Conservation (phyloP, 2,329 filamentous ascomycete genomes). For the Cladophialophora psammophila region DNA sequence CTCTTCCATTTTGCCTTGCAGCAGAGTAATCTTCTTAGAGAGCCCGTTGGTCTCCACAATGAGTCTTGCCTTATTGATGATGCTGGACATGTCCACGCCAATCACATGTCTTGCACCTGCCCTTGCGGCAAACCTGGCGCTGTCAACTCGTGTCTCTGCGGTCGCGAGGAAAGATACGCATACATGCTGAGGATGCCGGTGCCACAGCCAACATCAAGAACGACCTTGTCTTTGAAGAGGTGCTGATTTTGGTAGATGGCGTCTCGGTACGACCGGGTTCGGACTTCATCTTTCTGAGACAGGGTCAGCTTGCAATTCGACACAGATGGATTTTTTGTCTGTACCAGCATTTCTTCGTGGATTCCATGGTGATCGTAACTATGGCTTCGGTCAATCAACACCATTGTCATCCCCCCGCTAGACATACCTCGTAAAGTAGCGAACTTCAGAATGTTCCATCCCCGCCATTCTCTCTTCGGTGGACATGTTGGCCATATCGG, state of each 20-base stretch:
- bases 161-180: slow-evolving; percentile 11
- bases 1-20: slow-evolving; percentile 99
- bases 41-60: slow-evolving; percentile 93
- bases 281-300: slow-evolving; percentile 77
- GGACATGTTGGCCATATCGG: slow-evolving; percentile 41
- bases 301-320: slow-evolving; percentile 19
- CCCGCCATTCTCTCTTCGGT: slow-evolving; percentile 58
- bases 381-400: slow-evolving; percentile 40
- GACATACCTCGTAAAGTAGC: slow-evolving; percentile 95
- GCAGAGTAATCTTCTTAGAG: slow-evolving; percentile 92
- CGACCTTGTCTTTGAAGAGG: slow-evolving; percentile 87
- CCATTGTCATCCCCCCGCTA: slow-evolving; percentile 18
- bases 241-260: slow-evolving; percentile 97
- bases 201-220: slow-evolving; percentile 96
- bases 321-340: background rate
- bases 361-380: slow-evolving; percentile 98
- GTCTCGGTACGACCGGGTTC: slow-evolving; percentile 95
- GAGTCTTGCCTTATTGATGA: slow-evolving; percentile 97
- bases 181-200: slow-evolving; percentile 99
- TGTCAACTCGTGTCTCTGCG: slow-evolving; percentile 25
- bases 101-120: slow-evolving; percentile 98
- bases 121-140: slow-evolving; percentile 86
- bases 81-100: slow-evolving; percentile 99
- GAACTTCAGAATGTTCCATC: slow-evolving; percentile 94
- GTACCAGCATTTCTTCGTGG: slow-evolving; percentile 46